Evolutionary conservation across 108 stramenopile genomes (phyloP).

Genomic region (Bacterosira constricta): DNA sequence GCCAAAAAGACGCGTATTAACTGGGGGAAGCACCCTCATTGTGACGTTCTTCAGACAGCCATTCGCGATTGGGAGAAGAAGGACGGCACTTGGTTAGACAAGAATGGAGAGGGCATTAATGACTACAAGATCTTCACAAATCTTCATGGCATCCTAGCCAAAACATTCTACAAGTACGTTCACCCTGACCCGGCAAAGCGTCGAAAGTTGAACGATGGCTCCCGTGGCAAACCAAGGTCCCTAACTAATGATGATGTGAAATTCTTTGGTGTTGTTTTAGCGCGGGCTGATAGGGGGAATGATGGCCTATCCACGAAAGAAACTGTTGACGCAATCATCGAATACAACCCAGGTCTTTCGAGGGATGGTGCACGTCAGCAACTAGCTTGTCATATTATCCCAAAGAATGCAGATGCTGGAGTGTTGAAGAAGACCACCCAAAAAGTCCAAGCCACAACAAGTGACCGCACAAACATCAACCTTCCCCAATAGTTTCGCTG

Average conservation of each 20-base stretch:
- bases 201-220: too few relatives aligned
- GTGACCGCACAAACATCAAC: conserved; percentile 3
- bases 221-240: too few relatives aligned
- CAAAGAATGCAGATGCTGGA: neutral
- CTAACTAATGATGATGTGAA: neutral
- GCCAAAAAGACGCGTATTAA: neutral
- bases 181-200: too few relatives aligned
- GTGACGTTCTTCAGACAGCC: neutral
- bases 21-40: neutral
- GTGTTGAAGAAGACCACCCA: neutral
- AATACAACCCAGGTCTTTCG: neutral
- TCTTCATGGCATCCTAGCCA: too few relatives aligned
- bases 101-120: too few relatives aligned
- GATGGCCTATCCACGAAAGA: conserved; percentile 9
- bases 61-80: neutral
- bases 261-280: neutral
- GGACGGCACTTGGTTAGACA: too few relatives aligned
- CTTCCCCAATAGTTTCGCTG: conserved; percentile 33
- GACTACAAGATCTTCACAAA: too few relatives aligned
- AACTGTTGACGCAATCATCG: neutral
- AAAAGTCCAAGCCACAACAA: conserved; percentile 21
- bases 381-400: neutral
- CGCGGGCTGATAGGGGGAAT: neutral
- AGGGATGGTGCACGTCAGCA: neutral
- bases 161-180: too few relatives aligned